Evolutionary conservation across 495 filamentous ascomycete genomes (phyloP), one percentile per base, ranked within the genome.

Genomic region (Platismatia glauca): DNA sequence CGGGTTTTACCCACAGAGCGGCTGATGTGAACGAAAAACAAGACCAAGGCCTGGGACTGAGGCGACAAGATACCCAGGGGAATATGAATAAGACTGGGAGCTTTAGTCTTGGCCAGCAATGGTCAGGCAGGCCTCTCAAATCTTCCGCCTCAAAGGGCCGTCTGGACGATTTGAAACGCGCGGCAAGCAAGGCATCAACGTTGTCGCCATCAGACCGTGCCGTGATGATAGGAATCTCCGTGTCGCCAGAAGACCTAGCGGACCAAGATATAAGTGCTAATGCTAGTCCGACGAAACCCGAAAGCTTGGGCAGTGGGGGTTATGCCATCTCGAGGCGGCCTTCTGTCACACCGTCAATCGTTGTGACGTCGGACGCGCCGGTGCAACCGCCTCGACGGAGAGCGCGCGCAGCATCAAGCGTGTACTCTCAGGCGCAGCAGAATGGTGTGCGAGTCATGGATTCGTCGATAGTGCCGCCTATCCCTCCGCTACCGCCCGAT

Each of bases 161-260:
- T 50, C 35, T 67, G 33, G 48, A 61, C 15, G 59, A 63, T 43
- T 44, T 67, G 48, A 59, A 65, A 43, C 58, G 67, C 34, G 58
- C 70, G 27, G 63, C 65, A 39, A 67, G 62, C 56, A 71, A 71
- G 29, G 50, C 57, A 22, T 65, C 67, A 44, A 64, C 86, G 44
- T 74, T 96, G 4, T 93, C 90, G 7, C 90, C 90, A 0, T 84
- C 79, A 7, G 86, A 89, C 67, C 75, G 87, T 33, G 82, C 87
- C 18, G 90, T 96, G 48, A 78, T 89, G 66, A 95, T 96, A 62
- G 91, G 89, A 1, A 81, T 95, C 11, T 81, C 80, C 5, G 81
- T 94, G 37, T 86, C 89, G 15, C 79, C 79, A 9, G 78, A 82
- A 37, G 80, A 84, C 27, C 70, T 86, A 5, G 71, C 78, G 7